Evolutionary conservation across 768 basidiomycete genomes (phyloP), one percentile per base, ranked within the genome.

Genomic region (Rhizopogon salebrosus): DNA sequence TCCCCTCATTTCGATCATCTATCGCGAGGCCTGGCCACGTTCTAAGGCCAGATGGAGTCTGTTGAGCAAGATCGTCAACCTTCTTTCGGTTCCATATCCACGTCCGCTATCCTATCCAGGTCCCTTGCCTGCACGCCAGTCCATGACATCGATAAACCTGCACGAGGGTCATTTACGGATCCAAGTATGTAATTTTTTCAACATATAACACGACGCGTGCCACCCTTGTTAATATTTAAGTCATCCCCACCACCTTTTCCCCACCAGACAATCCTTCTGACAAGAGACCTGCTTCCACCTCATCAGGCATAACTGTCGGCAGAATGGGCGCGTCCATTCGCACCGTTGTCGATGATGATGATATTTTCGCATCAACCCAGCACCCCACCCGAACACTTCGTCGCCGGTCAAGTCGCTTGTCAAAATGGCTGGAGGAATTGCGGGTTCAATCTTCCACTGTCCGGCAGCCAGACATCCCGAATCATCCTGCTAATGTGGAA

Each of bases 361-460:
- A 58, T 36, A 20, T 49, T 0, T 43, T 51, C 5, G 40, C 55
- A 40, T 46, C 54, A 13, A 34, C 16, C 11, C 53, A 49, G 10
- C 23, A 20, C 6, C 29, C 55, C 4, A 16, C 54, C 0, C 39
- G 36, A n/a, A 51, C 55, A 8, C 57, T 72, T 55, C 66, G 64
- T 16, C 71, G 69, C 18, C 69, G 70, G 35, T 68, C 73, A 14
- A 73, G 71, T 55, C 75, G 64, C 48, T 59, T 76, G 37, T 72
- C 75, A 35, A 70, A 63, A n/a, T 78, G 77, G 76, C 66, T 79
- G 16, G 64, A 60, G 3, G 77, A 78, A 20, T 70, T 76, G 49
- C 72, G 70, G 50, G 46, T 60, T 23, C 62, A 57, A 35, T 54
- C 60, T 9, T 46, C 57, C 14, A 54, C 60, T 41, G 41, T 55